phyloP scores from a whole-genome alignment of 768 basidiomycete species.

The Cubamyces lactineus region DNA sequence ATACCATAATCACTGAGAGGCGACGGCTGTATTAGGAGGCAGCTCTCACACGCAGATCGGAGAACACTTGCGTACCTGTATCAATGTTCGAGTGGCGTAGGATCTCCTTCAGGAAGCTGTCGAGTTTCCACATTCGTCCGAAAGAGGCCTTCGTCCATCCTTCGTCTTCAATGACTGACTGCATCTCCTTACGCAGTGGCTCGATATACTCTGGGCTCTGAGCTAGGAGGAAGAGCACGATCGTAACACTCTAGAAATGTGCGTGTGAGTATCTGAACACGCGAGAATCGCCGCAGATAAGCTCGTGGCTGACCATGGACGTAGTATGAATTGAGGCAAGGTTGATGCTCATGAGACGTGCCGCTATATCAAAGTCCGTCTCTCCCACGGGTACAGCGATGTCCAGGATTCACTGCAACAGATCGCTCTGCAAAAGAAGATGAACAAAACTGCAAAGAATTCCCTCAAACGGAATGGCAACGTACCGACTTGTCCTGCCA shows the following conservation, averaged over 20 bases:
- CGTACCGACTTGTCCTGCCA: constrained; percentile 29
- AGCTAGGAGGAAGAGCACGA: constrained; percentile 34
- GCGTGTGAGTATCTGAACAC: no score
- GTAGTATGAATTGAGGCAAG: constrained; percentile 42
- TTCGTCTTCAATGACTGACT: constrained; percentile 25
- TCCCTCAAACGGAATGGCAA: no score
- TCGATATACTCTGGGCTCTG: constrained; percentile 32
- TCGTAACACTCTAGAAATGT: constrained; percentile 27
- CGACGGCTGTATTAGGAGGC: no score
- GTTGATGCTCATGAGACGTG: constrained; percentile 34
- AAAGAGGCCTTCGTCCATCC: constrained; percentile 36
- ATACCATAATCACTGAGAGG: constrained; percentile 31
- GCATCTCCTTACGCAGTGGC: constrained; percentile 37
- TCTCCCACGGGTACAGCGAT: constrained; percentile 31
- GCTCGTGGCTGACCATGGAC: constrained; percentile 28
- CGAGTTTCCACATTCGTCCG: constrained; percentile 38
- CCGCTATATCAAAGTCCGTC: constrained; percentile 35
- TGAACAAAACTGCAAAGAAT: no score
- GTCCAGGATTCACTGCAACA: constrained; percentile 50
- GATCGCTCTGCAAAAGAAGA: constrained; percentile 36
- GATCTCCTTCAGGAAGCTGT: constrained; percentile 40
- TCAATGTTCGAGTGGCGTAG: constrained; percentile 32
- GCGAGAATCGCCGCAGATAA: no score
- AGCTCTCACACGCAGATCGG: no score
- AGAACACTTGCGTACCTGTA: constrained; percentile 24